A percentile compares a stretch with the other conserved stretches of the same genome.
phyloP scores from a whole-genome alignment of 2,329 filamentous ascomycete genomes.

The Stachybotrys chartarum region DNA sequence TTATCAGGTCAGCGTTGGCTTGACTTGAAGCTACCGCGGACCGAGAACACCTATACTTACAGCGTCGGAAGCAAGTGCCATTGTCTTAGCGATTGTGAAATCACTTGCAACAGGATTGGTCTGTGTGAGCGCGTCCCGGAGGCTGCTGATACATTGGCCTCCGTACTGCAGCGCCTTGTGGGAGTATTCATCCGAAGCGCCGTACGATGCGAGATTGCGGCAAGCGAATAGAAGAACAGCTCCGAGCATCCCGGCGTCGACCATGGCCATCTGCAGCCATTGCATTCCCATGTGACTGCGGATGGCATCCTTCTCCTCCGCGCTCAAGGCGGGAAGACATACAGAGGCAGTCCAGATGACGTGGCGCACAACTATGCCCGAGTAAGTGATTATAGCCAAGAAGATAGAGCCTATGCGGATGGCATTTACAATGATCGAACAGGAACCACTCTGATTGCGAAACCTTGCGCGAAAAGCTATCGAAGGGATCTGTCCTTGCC shows the following conservation, averaged over 20 bases:
- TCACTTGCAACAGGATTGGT: slow-evolving; percentile 7
- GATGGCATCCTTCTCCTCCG: slow-evolving; percentile 1
- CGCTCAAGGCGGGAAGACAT: too few species aligned
- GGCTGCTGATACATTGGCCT: slow-evolving; percentile 5
- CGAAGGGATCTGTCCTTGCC: slow-evolving; percentile 7
- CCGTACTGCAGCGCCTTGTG: slow-evolving; percentile 7
- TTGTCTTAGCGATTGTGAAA: slow-evolving; percentile 11
- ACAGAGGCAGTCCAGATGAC: too few species aligned
- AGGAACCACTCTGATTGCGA: slow-evolving; percentile 5
- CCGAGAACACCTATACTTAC: not conserved
- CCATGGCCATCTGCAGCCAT: slow-evolving; percentile 10
- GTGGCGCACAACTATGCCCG: slow-evolving; percentile 6
- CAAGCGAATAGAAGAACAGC: slow-evolving; percentile 10
- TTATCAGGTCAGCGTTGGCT: too few species aligned
- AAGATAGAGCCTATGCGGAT: too few species aligned
- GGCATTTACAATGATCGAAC: too few species aligned
- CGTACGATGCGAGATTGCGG: slow-evolving; percentile 6
- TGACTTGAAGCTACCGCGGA: too few species aligned
- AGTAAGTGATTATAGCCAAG: too few species aligned
- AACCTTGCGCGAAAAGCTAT: slow-evolving; percentile 2
- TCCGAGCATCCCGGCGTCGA: slow-evolving; percentile 13
- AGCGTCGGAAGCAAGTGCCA: slow-evolving; percentile 6
- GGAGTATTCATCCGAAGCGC: slow-evolving; percentile 4
- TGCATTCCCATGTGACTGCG: slow-evolving; percentile 5
- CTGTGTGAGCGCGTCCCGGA: slow-evolving; percentile 1